Evolutionary conservation across 371 early-diverging fungal genomes (phyloP).

Genomic region (Apophysomyces trapeziformis): DNA sequence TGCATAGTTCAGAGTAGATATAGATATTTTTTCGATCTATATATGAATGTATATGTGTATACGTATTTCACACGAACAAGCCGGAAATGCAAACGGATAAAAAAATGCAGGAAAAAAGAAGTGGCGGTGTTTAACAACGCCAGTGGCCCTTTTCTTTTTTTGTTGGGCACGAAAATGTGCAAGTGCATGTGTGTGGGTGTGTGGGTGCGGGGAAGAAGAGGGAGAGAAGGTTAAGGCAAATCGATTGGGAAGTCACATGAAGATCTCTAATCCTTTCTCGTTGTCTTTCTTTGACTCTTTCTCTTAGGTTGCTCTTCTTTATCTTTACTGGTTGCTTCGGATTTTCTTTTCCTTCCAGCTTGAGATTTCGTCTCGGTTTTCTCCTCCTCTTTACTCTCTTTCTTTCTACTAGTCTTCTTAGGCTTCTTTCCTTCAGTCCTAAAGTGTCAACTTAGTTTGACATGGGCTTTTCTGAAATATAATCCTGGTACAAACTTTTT

Average conservation of each 20-base stretch:
- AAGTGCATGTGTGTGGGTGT: too few relatives aligned
- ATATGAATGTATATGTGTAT: not conserved
- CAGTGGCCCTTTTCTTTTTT: too few relatives aligned
- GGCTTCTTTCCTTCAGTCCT: not conserved
- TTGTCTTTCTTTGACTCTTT: too few relatives aligned
- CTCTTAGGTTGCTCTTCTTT: too few relatives aligned
- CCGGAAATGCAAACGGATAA: not conserved
- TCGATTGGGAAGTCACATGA: too few relatives aligned
- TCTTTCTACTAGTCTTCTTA: not conserved
- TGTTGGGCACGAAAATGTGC: too few relatives aligned
- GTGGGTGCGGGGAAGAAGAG: too few relatives aligned
- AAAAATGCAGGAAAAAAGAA: not conserved
- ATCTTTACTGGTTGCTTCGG: not conserved
- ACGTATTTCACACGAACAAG: not conserved
- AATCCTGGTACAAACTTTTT: not conserved
- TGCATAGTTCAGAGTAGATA: not conserved
- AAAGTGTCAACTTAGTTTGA: not conserved
- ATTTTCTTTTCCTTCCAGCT: not conserved
- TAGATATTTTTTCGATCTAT: not conserved
- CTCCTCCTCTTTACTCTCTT: constrained; percentile 6
- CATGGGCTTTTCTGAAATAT: not conserved
- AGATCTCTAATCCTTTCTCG: too few relatives aligned
- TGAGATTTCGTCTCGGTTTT: not conserved
- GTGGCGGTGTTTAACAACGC: too few relatives aligned
- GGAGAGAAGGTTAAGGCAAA: too few relatives aligned